A percentile compares a stretch with the other conserved stretches of the same genome.
Conservation (phyloP, 257 asterid genomes). For the Handroanthus guayacan region DNA sequence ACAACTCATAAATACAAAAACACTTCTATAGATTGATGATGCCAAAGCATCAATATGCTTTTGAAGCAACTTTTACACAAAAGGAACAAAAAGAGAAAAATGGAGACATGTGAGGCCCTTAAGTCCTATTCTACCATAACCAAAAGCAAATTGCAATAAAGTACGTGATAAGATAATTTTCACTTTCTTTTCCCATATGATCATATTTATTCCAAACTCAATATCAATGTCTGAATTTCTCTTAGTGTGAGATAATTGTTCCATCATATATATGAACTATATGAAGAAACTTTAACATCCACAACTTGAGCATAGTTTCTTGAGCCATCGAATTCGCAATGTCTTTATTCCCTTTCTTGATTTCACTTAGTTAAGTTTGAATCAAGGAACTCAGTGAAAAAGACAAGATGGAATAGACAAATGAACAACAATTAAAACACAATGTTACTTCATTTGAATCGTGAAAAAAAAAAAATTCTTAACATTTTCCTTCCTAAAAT, state of each 20-base stretch:
- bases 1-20: too few relatives aligned
- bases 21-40: too few relatives aligned
- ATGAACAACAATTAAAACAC: too few relatives aligned
- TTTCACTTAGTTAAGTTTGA: neutral
- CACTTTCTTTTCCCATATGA: slow-evolving; percentile 1
- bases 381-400: neutral
- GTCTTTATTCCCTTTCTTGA: neutral
- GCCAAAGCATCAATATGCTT: neutral
- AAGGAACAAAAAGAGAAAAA: slow-evolving; percentile 39
- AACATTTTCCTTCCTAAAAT: too few relatives aligned
- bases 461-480: too few relatives aligned
- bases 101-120: slow-evolving; percentile 41
- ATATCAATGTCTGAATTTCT: neutral
- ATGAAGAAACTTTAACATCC: neutral
- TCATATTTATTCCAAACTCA: slow-evolving; percentile 14
- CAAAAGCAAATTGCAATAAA: slow-evolving; percentile 2
- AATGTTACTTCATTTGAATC: too few relatives aligned
- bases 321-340: neutral
- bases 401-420: too few relatives aligned
- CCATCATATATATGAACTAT: slow-evolving; percentile 28
- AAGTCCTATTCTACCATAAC: slow-evolving; percentile 11
- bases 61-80: slow-evolving; percentile 31
- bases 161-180: slow-evolving; percentile 11
- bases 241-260: slow-evolving; percentile 1
- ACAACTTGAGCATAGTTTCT: neutral